These are phyloP conservation scores for Trichoderma virens DNA, from an alignment of 495 filamentous ascomycete species.

Conservation along the genomic window DNA sequence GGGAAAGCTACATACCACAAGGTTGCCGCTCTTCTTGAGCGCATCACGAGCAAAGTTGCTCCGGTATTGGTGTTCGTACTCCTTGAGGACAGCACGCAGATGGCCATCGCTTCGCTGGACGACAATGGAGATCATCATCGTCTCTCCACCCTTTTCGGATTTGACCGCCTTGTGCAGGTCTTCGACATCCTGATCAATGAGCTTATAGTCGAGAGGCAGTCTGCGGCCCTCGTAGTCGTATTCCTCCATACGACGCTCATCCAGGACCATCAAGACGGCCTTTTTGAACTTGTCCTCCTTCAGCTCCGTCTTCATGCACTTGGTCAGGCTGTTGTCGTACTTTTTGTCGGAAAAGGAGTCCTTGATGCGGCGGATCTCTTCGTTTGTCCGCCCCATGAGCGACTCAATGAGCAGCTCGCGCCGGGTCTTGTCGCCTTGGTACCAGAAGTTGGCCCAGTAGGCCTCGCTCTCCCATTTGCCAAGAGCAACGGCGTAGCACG, in stretches of 20 bases:
- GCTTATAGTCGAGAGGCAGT: constrained; percentile 34
- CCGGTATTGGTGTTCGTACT: constrained; percentile 61
- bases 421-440: constrained; percentile 77
- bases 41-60: constrained; percentile 83
- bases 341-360: constrained; percentile 88
- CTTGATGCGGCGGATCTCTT: constrained; percentile 85
- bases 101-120: constrained; percentile 71
- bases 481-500: constrained; percentile 80
- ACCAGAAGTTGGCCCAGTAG: constrained; percentile 98
- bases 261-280: constrained; percentile 77
- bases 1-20: constrained; percentile 61
- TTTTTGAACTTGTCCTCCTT: constrained; percentile 91
- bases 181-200: constrained; percentile 63
- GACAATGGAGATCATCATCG: constrained; percentile 80
- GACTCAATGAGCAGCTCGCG: constrained; percentile 88
- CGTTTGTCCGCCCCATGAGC: constrained; percentile 80
- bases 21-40: constrained; percentile 78
- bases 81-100: constrained; percentile 65
- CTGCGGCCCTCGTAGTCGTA: constrained; percentile 39
- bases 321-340: constrained; percentile 71
- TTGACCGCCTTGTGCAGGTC: constrained; percentile 62
- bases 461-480: constrained; percentile 90
- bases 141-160: constrained; percentile 77
- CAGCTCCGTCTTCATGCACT: constrained; percentile 85
- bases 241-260: constrained; percentile 78